Percentiles rank a stretch among this genome's conserved stretches.
Conservation (phyloP, 139 green algal species). For the Asterochloris sp. region DNA sequence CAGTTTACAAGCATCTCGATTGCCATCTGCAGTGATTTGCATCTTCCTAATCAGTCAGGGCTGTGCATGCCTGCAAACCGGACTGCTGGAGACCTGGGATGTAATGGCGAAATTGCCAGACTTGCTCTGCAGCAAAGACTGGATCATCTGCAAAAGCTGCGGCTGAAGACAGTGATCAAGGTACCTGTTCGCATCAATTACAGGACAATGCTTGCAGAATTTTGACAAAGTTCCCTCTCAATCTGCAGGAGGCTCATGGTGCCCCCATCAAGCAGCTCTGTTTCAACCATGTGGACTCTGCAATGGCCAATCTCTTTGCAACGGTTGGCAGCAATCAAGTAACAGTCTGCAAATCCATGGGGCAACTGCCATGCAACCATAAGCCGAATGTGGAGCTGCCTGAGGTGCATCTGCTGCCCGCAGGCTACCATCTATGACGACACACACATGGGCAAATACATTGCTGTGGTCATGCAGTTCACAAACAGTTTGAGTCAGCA, state of each 20-base stretch:
- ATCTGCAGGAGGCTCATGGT: constrained; percentile 52
- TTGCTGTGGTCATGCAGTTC: constrained; percentile 63
- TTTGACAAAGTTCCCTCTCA: background rate
- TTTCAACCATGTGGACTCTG: constrained; percentile 36
- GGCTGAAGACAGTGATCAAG: constrained; percentile 62
- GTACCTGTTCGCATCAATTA: background rate
- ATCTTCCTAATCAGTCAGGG: no score
- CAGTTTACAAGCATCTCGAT: no score
- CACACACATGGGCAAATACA: constrained; percentile 60
- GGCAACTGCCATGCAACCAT: background rate
- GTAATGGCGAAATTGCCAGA: no score
- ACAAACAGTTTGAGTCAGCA: constrained; percentile 39
- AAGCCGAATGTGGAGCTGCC: background rate
- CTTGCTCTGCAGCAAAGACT: no score
- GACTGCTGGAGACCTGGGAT: no score
- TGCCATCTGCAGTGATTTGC: no score
- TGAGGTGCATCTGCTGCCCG: background rate
- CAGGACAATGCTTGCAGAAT: background rate
- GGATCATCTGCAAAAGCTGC: constrained; percentile 32
- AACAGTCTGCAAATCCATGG: no score
- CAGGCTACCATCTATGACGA: constrained; percentile 70
- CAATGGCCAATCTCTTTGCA: constrained; percentile 48
- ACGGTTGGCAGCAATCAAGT: constrained; percentile 59
- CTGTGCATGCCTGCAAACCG: no score
- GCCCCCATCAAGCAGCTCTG: constrained; percentile 32